Percentiles rank a stretch among this genome's conserved stretches.
phyloP scores from a whole-genome alignment of 495 filamentous ascomycete genomes.

The Elasticomyces elasticus region DNA sequence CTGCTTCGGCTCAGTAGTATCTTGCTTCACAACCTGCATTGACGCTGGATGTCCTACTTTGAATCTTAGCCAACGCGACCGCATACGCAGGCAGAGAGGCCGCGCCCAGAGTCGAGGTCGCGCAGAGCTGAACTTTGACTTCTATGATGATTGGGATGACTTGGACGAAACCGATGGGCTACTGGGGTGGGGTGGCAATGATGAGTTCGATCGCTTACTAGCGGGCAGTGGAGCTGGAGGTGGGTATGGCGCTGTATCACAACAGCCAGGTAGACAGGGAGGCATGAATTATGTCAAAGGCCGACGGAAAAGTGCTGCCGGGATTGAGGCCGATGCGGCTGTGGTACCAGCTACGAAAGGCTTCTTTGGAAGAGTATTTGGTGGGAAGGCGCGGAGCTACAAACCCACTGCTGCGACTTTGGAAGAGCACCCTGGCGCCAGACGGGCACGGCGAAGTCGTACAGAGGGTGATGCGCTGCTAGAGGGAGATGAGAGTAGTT shows the following conservation, averaged over 20 bases:
- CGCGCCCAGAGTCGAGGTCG: slow-evolving; percentile 43
- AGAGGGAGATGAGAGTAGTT: slow-evolving; percentile 45
- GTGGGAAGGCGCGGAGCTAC: slow-evolving; percentile 67
- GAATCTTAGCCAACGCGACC: slow-evolving; percentile 45
- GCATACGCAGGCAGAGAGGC: slow-evolving; percentile 53
- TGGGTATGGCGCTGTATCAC: slow-evolving; percentile 30
- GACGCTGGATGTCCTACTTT: slow-evolving; percentile 47
- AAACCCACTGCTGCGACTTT: slow-evolving; percentile 85
- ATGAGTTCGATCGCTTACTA: slow-evolving; percentile 79
- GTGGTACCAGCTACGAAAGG: slow-evolving; percentile 75
- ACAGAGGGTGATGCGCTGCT: slow-evolving; percentile 65
- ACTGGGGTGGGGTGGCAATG: slow-evolving; percentile 62
- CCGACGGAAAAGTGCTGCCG: slow-evolving; percentile 55
- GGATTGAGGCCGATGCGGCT: slow-evolving; percentile 65
- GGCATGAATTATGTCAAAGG: slow-evolving; percentile 67
- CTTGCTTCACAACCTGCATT: slow-evolving; percentile 59
- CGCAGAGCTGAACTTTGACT: slow-evolving; percentile 82
- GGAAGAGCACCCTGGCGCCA: slow-evolving; percentile 67
- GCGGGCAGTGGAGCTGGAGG: slow-evolving; percentile 52
- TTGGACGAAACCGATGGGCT: slow-evolving; percentile 56
- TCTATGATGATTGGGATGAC: slow-evolving; percentile 97
- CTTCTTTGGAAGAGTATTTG: slow-evolving; percentile 66
- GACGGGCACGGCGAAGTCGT: slow-evolving; percentile 29
- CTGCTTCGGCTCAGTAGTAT: slow-evolving; percentile 57
- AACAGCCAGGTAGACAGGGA: slow-evolving; percentile 63